Base-by-base conservation (phyloP, 768 basidiomycete species). In the Trametes coccinea region DNA sequence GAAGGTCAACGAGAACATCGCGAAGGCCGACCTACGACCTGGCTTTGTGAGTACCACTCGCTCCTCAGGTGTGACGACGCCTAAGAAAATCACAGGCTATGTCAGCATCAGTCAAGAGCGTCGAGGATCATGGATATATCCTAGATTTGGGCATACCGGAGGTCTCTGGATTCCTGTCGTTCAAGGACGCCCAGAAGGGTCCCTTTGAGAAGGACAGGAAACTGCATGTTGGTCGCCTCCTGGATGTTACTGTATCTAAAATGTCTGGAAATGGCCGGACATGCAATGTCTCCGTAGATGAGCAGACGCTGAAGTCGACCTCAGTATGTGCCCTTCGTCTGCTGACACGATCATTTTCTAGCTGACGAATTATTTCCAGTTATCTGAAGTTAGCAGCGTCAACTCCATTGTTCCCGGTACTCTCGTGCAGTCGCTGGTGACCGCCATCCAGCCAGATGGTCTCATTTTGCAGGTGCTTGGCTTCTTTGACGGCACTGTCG, bases 71-170 rank as follows among this genome's bases (percentile, higher is more conserved):
- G 9, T 40, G 9, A 43, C 5, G 2, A 8, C n/a, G 7, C 14
- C 71, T 43, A 58, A 55, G 29, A 33, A 52, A 47, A 39, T 41
- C 17, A 13, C 69, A 95, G 93, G 86, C 86, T 22, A 69, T 97
- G 47, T 83, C 88, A 0, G 91, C 86, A 11, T 84, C 88, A 37
- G 80, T 96, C 52, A 87, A 87, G 74, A 92, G 89, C 68, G 77
- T 91, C 16, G 97, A 99, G 76, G 97, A 98, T 69, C 93, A 97
- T 72, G 95, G 97, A 1, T 98, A 96, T 76, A 84, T 89, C 58
- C 79, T 99, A 7, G 92, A 95, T 65, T 77, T 97, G 41, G 96
- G 95, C 2, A 69, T 97, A 16, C 73, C 85, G 9, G 87, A 82
- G n/a, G 73, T 92, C 37, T 84, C 92, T 61, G 92, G 92, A 44